Base-by-base conservation (phyloP, 192 early-diverging fungal genomes). In the Entophlyctis luteolus region DNA sequence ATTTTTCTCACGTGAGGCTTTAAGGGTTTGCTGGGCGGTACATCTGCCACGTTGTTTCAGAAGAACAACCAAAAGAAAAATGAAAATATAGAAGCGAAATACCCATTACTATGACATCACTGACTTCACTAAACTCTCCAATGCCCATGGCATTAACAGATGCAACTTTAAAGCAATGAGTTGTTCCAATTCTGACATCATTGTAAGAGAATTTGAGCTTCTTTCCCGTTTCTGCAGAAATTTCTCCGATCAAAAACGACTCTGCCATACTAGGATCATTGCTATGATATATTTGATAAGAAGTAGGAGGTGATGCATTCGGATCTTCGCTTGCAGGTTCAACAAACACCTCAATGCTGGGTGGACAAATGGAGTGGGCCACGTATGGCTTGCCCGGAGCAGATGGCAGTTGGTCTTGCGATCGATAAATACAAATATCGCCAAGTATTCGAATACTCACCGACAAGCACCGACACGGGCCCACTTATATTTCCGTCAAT, bases 101-200 rank as follows among this genome's bases (percentile, higher is more conserved):
- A 78, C 76, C 77, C 32, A 79, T 56, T 5, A 75, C 18, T 22
- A 60, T 37, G 8, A 34, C 35, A 20, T 65, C 37, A 35, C 53
- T 69, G 0, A 60, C 25, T 32, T 71, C 72, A 47, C 75, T 74
- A 14, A 56, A 39, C 4, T 12, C 10, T 2, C 78, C 59, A 47
- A 65, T 62, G 5, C 79, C 79, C 66, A 62, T 67, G 29, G 39
- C 18, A 55, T 81, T 81, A 20, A 72, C 57, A 16, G 79, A 72
- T 2, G 70, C 57, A 20, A 81, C 57, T 55, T 66, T 70, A 65
- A 81, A 81, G 49, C 73, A 78, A 62, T 79, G 75, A 35, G 42
- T 39, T 6, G 67, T 70, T 32, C 48, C 71, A 36, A 66, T 65
- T 23, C 70, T 66, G 2, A 74, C 68, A 28, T 58, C 27, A 16